A percentile compares a stretch with the other conserved stretches of the same genome.
Conservation (phyloP, 2,329 filamentous ascomycete genomes). For the Sporothrix pseudoabietina region DNA sequence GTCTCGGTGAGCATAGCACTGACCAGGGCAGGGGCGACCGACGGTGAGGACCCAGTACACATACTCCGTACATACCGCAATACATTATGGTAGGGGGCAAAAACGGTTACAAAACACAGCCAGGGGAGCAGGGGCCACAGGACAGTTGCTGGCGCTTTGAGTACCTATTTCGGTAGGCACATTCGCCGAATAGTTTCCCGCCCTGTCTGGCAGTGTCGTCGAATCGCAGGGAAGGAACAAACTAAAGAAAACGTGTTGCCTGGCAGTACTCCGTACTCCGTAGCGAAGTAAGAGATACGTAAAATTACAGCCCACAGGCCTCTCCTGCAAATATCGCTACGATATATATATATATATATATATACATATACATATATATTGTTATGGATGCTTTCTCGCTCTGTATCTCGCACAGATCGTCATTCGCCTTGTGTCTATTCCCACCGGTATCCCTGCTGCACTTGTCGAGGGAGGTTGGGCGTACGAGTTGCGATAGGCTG, state of each 20-base stretch:
- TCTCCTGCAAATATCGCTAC: background rate
- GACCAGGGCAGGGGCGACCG: background rate
- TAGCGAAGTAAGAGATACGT: background rate
- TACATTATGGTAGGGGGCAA: background rate
- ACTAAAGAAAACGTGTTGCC: background rate
- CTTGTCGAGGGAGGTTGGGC: background rate
- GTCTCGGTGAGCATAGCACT: slow-evolving; percentile 10
- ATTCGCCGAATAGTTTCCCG: background rate
- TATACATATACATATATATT: background rate
- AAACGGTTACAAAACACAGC: slow-evolving; percentile 9
- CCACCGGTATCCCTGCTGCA: background rate
- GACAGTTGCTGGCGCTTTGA: background rate
- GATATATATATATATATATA: too few relatives aligned
- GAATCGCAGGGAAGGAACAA: background rate
- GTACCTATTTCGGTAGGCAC: slow-evolving; percentile 1
- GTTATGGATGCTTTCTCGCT: background rate
- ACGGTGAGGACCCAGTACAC: background rate
- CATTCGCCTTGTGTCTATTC: background rate
- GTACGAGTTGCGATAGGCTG: background rate
- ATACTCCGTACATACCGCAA: too few relatives aligned
- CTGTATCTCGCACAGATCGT: background rate
- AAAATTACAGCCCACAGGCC: background rate
- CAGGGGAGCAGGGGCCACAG: background rate
- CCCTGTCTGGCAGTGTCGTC: background rate
- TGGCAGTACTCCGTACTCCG: too few relatives aligned